Evolutionary conservation across 768 basidiomycete genomes (phyloP), one percentile per base, ranked within the genome.

Genomic region (Porpolomopsis calyptriformis): DNA sequence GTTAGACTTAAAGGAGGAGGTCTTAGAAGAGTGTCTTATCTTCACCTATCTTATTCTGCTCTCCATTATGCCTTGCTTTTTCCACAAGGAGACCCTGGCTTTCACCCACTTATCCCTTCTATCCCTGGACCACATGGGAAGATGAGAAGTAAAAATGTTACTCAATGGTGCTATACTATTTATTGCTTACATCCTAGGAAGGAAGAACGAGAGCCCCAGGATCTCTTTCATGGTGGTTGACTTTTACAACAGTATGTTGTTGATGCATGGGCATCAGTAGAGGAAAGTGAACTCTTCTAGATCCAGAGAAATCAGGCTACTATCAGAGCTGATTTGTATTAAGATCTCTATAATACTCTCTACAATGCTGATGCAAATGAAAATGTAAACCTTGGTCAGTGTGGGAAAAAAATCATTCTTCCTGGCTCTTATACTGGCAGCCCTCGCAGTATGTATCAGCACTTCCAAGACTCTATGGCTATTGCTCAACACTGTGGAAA

Each of bases 381-480:
- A 2, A 55, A 62, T 50, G 52, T 55, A 6, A 38, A 66, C 16
- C 19, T 63, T 8, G 18, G 27, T n/a, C 34, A 65, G 2, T 24
- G 64, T 35, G 71, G 71, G 1, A 47, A 49, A 43, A 37, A 56
- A 0, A 40, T 66, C 14, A 57, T 70, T 22, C 58, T 75, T 1
- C 69, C 57, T 20, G 55, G 57, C 9, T 58, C 58, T 14, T 57
- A 58, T 43, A 42, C 42, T 48, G 58, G 59, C 1, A 58, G 71
- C 14, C 47, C 65, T 1, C 46, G 58, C 0, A 49, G 70, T 36
- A 73, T 74, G 68, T 53, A 62, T 0, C 63, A 71, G 38, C 54
- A 58, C 0, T 69, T 60, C 45, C 68, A 71, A 27, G 71, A 76
- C 46, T 57, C 66, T 0, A 57, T 77, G 52, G 69, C 74, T 0